phyloP scores from a whole-genome alignment of 169 alveolate genomes.

The Perkinsus olseni region DNA sequence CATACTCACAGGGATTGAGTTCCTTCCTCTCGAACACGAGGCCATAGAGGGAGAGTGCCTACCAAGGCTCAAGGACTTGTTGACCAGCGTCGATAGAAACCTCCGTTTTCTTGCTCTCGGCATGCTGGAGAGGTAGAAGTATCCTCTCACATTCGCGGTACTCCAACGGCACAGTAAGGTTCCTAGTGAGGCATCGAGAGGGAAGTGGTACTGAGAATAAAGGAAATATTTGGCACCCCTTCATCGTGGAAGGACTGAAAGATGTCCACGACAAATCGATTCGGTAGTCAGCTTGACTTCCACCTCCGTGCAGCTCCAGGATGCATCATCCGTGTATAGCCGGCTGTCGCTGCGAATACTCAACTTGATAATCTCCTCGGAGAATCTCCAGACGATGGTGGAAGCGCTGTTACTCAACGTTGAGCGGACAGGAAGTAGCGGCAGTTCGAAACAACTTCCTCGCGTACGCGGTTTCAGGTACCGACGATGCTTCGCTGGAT shows the following conservation, averaged over 20 bases:
- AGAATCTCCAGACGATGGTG: neutral
- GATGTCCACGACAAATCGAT: neutral
- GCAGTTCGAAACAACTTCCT: neutral
- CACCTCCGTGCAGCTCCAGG: neutral
- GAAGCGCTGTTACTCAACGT: neutral
- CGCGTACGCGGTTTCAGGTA: neutral
- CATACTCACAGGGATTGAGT: neutral
- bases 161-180: neutral
- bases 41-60: slow-evolving; percentile 10
- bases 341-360: neutral
- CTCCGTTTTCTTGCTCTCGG: slow-evolving; percentile 16
- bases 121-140: neutral
- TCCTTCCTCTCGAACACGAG: slow-evolving; percentile 9
- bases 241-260: neutral
- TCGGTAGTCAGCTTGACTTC: neutral
- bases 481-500: neutral
- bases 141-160: neutral
- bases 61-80: slow-evolving; percentile 4
- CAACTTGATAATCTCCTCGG: neutral
- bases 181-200: neutral
- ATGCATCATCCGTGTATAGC: neutral
- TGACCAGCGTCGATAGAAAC: slow-evolving; percentile 15
- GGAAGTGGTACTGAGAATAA: neutral
- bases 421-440: neutral
- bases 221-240: neutral